Evolutionary conservation across 1,139 yeast species (phyloP).

Genomic region (Pichia sp.): DNA sequence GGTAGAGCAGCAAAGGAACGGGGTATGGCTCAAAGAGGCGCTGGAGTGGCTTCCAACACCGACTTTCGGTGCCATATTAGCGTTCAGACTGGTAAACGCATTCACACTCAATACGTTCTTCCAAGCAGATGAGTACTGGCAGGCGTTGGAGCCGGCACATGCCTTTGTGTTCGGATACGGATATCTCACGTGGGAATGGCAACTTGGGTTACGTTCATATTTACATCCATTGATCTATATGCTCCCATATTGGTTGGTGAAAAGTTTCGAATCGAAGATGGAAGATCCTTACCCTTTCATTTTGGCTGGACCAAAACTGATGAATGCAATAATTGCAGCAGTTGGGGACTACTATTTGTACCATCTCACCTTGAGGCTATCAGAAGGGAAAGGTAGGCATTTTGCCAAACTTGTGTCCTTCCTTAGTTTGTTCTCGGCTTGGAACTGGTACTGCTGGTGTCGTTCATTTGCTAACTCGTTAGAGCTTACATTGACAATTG

Average conservation of each 20-base stretch:
- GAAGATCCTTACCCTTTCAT: conserved; percentile 28
- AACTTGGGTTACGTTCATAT: conserved; percentile 62
- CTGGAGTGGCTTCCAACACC: background rate
- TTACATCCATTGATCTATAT: conserved; percentile 73
- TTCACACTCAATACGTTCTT: conserved; percentile 64
- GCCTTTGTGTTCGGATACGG: conserved; percentile 69
- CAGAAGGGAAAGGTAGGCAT: conserved; percentile 29
- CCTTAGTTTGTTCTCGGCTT: conserved; percentile 62
- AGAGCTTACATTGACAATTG: conserved; percentile 65
- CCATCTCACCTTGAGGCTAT: conserved; percentile 39
- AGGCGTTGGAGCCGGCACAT: conserved; percentile 91
- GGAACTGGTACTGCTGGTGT: conserved; percentile 75
- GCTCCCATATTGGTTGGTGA: conserved; percentile 29
- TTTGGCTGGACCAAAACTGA: conserved; percentile 50
- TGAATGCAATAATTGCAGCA: conserved; percentile 67
- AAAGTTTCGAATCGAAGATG: conserved; percentile 24
- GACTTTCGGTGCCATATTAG: background rate
- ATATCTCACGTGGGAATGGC: conserved; percentile 94
- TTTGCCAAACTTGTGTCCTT: conserved; percentile 41
- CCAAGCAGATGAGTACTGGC: conserved; percentile 97
- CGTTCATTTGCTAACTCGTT: conserved; percentile 83
- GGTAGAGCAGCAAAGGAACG: too few relatives aligned
- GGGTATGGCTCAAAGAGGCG: background rate
- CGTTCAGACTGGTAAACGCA: conserved; percentile 51
- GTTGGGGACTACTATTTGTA: conserved; percentile 61